Evolutionary conservation across 768 basidiomycete species (phyloP).

Genomic region (Tulasnella calospora): DNA sequence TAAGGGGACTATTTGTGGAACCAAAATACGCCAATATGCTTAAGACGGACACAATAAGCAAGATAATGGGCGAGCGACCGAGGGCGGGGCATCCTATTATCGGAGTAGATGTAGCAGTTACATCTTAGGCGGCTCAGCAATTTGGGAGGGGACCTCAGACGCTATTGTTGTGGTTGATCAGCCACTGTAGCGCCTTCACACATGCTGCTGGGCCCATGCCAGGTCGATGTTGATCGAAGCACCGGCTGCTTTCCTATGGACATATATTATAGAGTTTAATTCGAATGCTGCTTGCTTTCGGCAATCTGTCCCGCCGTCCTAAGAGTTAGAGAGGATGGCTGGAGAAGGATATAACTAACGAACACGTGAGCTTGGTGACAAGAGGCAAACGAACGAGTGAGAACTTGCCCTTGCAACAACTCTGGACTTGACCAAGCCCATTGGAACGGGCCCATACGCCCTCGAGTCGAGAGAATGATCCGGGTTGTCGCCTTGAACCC

Average conservation of each 20-base stretch:
- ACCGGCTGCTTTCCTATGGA: background rate
- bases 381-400: background rate
- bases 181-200: background rate
- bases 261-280: background rate
- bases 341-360: constrained; percentile 14
- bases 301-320: background rate
- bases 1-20: constrained; percentile 78
- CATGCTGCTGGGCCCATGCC: background rate
- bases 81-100: constrained; percentile 15
- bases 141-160: background rate
- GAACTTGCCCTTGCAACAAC: constrained; percentile 38
- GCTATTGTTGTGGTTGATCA: background rate
- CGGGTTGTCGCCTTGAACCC: constrained; percentile 89
- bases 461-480: constrained; percentile 81
- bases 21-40: constrained; percentile 81
- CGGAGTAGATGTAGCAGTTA: constrained; percentile 20
- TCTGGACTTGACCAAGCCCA: constrained; percentile 66
- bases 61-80: constrained; percentile 6
- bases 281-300: background rate
- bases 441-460: constrained; percentile 86
- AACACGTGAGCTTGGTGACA: background rate
- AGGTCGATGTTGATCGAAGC: no score
- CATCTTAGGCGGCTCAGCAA: background rate
- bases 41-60: constrained; percentile 36
- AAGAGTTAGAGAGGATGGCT: background rate